Base-by-base conservation (phyloP, 495 filamentous ascomycete genomes). In the Astrothelium macrocarpum region DNA sequence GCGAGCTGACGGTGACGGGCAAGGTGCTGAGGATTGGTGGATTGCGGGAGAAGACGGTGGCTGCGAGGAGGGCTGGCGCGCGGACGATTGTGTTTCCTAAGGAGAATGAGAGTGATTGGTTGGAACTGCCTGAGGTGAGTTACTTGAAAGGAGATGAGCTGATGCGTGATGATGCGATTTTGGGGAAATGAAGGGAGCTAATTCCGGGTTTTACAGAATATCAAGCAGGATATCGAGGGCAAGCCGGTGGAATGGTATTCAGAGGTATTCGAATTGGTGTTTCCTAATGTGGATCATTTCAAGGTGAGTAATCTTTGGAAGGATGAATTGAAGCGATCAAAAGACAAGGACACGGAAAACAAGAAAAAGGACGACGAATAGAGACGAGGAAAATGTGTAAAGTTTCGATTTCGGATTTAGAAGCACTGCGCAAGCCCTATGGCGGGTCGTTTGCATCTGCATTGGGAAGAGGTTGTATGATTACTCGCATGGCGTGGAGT, bases 1-100 rank as follows among this genome's bases (percentile, higher is more conserved):
- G 95, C 67, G 95, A 99, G 77, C 77, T 99, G 67, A 99, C 95
- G 0, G 89, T 99, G 59, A 99, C 95, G 25, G 95, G 95, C 32
- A 97, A 97, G 76, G 93, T 99, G 5, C 78, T 99, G 62, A 82
- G 95, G 69, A 99, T 99, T 77, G 95, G 95, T 29, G 95, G 95
- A 0, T 77, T 99, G 69, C 81, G 95, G 62, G 95, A 99, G 82
- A 99, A 99, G 85, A 96, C 94, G n/a, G 94, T 99, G 60, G 95
- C 95, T 59, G 95, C 95, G 59, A 82, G 92, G 66, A 82, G 95
- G 63, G 94, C 95, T 58, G 95, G 95, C 64, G 95, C 91, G 64
- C 94, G 87, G 78, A 97, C 84, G 79, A 85, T 99, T 70, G 87
- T 99, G 70, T 99, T 99, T 81, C 95, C 95, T 56, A 79, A 82